Base-by-base conservation (phyloP, 345 rosid genomes). In the Corchorus olitorius region DNA sequence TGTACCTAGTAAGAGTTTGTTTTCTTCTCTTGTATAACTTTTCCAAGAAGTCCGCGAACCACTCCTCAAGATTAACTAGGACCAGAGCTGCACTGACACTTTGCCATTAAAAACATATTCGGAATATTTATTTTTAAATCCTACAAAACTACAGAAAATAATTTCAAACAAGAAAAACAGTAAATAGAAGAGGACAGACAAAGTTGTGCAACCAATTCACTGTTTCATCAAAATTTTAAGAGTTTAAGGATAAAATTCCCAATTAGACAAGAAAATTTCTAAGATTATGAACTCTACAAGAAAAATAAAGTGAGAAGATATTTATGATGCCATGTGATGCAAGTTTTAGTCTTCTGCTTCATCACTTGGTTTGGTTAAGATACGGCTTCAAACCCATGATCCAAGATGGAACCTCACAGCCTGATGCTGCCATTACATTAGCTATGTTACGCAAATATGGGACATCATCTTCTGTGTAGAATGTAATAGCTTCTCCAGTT, bases 321-420 rank as follows among this genome's bases (percentile, higher is more conserved):
- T 11, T 19, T 27, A 22, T 17, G 46, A 33, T 8, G 61, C 61
- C 3, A n/a, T 52, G 17, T 27, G 6, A 7, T 27, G 27, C 27
- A 27, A 35, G 10, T 35, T 59, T 77, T 77, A 78, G 27, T 78
- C 80, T 72, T 83, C 67, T 27, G 80, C 77, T 72, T 82, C 87
- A 76, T 87, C 87, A 76, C 86, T 80, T 20, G 92, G 98, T 76
- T 80, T 80, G 20, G 94, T 87, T 66, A 91, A 89, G 73, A 96
- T 93, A 0, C 93, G 75, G 13, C 89, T 97, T 76, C 84, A 95
- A 72, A 78, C 88, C 76, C 88, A 81, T 68, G 76, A 95, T 86
- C 98, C 97, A 93, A 7, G 93, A 83, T 2, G 99, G 99, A 67
- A 96, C 96, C 86, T 89, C 97, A 34, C 98, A 91, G 58, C 98